Evolutionary conservation across 2,329 filamentous ascomycete genomes (phyloP).

Genomic region (Penicillium sp.): DNA sequence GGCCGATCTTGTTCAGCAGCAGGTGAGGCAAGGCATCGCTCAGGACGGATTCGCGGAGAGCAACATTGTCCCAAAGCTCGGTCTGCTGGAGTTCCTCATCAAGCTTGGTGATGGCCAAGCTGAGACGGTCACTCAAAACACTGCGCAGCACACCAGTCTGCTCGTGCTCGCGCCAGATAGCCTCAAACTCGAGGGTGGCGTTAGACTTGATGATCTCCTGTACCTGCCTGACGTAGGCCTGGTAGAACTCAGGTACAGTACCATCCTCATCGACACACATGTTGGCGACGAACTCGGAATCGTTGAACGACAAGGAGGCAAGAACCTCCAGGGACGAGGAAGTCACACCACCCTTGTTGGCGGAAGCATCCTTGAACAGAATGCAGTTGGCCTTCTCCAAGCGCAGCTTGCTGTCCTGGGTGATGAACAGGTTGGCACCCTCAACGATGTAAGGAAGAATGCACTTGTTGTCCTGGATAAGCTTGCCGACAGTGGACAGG

Average conservation of each 20-base stretch:
- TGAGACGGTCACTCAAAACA: slow-evolving; percentile 87
- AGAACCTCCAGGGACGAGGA: slow-evolving; percentile 96
- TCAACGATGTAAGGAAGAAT: slow-evolving; percentile 94
- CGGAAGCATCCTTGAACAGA: slow-evolving; percentile 95
- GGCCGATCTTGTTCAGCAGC: slow-evolving; percentile 82
- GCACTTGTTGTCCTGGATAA: slow-evolving; percentile 87
- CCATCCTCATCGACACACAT: slow-evolving; percentile 86
- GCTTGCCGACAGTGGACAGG: slow-evolving; percentile 77
- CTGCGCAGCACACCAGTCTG: slow-evolving; percentile 76
- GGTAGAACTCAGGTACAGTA: slow-evolving; percentile 83
- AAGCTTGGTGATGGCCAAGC: slow-evolving; percentile 88
- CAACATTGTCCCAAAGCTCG: slow-evolving; percentile 82
- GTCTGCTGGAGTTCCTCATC: slow-evolving; percentile 95
- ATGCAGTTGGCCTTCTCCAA: slow-evolving; percentile 94
- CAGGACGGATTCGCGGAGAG: slow-evolving; percentile 75
- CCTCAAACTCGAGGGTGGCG: slow-evolving; percentile 91
- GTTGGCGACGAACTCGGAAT: slow-evolving; percentile 80
- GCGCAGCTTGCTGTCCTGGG: slow-evolving; percentile 93
- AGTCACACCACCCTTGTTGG: slow-evolving; percentile 98
- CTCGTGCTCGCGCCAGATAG: slow-evolving; percentile 94
- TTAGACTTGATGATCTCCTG: slow-evolving; percentile 90
- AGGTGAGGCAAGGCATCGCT: slow-evolving; percentile 82
- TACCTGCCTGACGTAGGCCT: slow-evolving; percentile 86
- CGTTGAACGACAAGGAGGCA: slow-evolving; percentile 91
- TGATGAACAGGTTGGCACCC: slow-evolving; percentile 97